phyloP scores from a whole-genome alignment of 352 stramenopile species.

The Thalassiosira hispida region DNA sequence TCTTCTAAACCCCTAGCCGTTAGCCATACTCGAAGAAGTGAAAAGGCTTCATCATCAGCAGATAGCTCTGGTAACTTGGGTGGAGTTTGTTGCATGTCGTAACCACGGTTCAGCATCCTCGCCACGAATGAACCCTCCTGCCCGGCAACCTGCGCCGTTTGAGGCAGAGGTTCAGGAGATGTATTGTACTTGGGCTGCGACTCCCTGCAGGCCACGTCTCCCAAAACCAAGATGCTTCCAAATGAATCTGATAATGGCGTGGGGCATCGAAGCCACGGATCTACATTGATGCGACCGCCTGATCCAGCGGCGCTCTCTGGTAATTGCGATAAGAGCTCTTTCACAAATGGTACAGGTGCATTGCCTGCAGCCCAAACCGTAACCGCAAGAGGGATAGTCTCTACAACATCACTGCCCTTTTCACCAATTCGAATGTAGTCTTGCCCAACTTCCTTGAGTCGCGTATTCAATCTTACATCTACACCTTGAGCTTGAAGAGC shows the following conservation, averaged over 20 bases:
- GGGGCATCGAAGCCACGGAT: conserved; percentile 71
- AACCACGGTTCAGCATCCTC: conserved; percentile 80
- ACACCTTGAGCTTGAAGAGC: conserved; percentile 66
- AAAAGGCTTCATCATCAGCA: conserved; percentile 35
- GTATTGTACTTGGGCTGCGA: conserved; percentile 42
- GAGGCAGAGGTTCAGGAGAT: conserved; percentile 69
- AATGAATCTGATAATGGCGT: conserved; percentile 43
- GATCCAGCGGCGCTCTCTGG: conserved; percentile 56
- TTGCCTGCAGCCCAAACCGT: conserved; percentile 83
- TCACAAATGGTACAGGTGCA: conserved; percentile 78
- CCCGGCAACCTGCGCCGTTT: conserved; percentile 87
- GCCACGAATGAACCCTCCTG: conserved; percentile 87
- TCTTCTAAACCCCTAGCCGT: conserved; percentile 58
- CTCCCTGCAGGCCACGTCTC: conserved; percentile 72
- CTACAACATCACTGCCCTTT: conserved; percentile 64
- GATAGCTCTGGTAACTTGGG: conserved; percentile 49
- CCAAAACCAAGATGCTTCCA: conserved; percentile 76
- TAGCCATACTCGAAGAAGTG: conserved; percentile 57
- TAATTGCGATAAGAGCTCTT: conserved; percentile 62
- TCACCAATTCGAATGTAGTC: conserved; percentile 56
- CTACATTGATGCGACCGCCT: conserved; percentile 77
- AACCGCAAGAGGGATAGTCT: conserved; percentile 72
- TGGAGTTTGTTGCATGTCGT: conserved; percentile 68
- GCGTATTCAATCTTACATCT: conserved; percentile 75
- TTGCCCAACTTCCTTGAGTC: conserved; percentile 61